Evolutionary conservation across 192 early-diverging fungal genomes (phyloP), one percentile per base, ranked within the genome.

Genomic region (Dissophora globulifera): DNA sequence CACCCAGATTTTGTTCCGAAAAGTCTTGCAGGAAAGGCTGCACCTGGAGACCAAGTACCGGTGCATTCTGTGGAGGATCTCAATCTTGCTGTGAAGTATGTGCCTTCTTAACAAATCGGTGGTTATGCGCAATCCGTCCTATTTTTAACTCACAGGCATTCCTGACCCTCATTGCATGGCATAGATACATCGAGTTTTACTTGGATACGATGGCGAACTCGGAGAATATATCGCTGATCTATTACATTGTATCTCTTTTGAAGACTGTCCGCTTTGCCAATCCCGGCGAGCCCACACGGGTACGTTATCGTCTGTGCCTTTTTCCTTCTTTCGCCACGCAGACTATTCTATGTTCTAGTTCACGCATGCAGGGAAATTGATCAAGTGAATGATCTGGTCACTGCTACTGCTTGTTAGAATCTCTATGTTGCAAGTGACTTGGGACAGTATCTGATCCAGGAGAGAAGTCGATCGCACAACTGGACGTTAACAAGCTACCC

Each of bases 381-480:
- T n/a, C n/a, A n/a, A n/a, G n/a, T n/a, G 6, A 38, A 38, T 38
- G 35, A 38, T 38, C 7, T 6, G 35, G 35, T 38, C 19, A 10
- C 5, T 38, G 26, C 17, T 15, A 38, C 15, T 54, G 3, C 15
- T 19, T n/a, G 17, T 25, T 65, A 90, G 83, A 85, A 93, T 50
- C 80, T 96, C 3, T 96, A 96, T 79, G 82, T 91, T 13, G 51
- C 96, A 33, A 90, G 91, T 78, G 97, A 99, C 62, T 75, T 99
- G 45, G 69, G 91, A 22, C 91, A 94, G 71, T 82, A 89, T 38
- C 53, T 95, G 48, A 91, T 99, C 20, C 90, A 88, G 54, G 90
- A 92, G 38, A 89, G 87, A 63, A 90, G 91, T 59, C 85, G 88
- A 47, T 62, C 87, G 2, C 72, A 85, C 16, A 86, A 88, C 50